Percentiles rank a stretch among this genome's conserved stretches.
Conservation (phyloP, 2,329 filamentous ascomycete genomes). For the Aspergillus sp. region DNA sequence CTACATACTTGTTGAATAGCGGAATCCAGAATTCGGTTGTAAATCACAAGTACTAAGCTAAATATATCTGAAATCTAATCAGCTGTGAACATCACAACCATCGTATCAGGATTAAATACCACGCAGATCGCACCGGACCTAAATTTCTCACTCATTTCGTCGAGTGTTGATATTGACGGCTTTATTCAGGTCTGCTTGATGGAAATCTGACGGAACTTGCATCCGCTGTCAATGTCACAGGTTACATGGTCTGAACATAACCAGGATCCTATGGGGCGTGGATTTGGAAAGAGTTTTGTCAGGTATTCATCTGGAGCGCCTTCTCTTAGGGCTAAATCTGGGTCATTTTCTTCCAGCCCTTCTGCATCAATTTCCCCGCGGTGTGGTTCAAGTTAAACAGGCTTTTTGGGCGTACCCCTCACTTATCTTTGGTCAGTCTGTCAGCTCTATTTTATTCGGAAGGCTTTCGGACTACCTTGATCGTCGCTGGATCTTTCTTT, state of each 20-base stretch:
- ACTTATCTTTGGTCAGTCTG: conserved; percentile 1
- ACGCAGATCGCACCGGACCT: no score
- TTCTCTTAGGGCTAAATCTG: neutral
- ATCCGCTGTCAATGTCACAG: neutral
- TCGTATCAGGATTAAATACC: no score
- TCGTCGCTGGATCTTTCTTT: conserved; percentile 5
- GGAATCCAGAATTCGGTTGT: no score
- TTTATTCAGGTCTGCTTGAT: neutral
- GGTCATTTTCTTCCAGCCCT: neutral
- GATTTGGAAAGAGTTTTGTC: neutral
- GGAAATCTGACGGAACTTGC: neutral
- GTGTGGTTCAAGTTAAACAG: neutral
- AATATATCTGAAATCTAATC: no score
- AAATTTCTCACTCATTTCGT: no score
- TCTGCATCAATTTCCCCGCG: neutral
- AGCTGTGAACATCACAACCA: no score
- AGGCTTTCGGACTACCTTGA: conserved; percentile 4
- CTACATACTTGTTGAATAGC: no score
- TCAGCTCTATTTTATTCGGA: conserved; percentile 2
- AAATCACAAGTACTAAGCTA: no score
- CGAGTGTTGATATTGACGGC: neutral
- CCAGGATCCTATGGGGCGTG: neutral
- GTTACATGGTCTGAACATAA: neutral
- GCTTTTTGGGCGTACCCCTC: conserved; percentile 38
- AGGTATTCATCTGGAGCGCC: neutral